Percentiles rank a stretch among this genome's conserved stretches.
Conservation (phyloP, 345 rosid genomes). For the Triadica sebifera region DNA sequence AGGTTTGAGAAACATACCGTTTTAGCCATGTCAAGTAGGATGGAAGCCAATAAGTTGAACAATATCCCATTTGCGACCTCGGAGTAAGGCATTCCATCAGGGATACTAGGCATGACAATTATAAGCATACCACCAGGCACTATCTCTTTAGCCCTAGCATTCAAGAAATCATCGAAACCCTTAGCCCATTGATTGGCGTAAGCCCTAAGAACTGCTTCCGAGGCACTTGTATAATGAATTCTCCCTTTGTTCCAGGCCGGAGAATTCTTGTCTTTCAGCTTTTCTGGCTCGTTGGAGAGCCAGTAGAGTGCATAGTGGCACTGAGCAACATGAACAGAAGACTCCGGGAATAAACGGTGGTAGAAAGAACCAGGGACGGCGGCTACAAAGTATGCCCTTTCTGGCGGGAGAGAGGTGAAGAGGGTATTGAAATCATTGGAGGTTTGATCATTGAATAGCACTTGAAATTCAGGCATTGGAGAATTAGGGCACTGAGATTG, state of each 20-base stretch:
- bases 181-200: conserved; percentile 26
- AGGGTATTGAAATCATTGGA: conserved; percentile 30
- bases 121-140: conserved; percentile 31
- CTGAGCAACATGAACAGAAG: conserved; percentile 36
- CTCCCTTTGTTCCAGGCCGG: conserved; percentile 29
- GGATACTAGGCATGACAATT: conserved; percentile 31
- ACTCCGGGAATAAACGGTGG: conserved; percentile 39
- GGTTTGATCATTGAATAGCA: conserved; percentile 26
- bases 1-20: conserved; percentile 13
- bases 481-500: conserved; percentile 14
- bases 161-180: conserved; percentile 27
- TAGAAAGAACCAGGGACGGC: conserved; percentile 42
- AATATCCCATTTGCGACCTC: conserved; percentile 41
- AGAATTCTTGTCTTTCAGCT: conserved; percentile 11
- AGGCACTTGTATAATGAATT: conserved; percentile 28
- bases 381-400: conserved; percentile 14
- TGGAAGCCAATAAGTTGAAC: conserved; percentile 41
- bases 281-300: conserved; percentile 20
- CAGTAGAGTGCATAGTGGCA: conserved; percentile 36
- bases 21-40: conserved; percentile 45
- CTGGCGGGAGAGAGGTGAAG: conserved; percentile 16
- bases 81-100: conserved; percentile 32
- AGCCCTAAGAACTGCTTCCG: conserved; percentile 19
- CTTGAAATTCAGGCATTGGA: conserved; percentile 18
- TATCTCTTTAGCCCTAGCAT: conserved; percentile 32